Evolutionary conservation across 371 early-diverging fungal species (phyloP), one percentile per base, ranked within the genome.

Genomic region (Mortierella sp.): DNA sequence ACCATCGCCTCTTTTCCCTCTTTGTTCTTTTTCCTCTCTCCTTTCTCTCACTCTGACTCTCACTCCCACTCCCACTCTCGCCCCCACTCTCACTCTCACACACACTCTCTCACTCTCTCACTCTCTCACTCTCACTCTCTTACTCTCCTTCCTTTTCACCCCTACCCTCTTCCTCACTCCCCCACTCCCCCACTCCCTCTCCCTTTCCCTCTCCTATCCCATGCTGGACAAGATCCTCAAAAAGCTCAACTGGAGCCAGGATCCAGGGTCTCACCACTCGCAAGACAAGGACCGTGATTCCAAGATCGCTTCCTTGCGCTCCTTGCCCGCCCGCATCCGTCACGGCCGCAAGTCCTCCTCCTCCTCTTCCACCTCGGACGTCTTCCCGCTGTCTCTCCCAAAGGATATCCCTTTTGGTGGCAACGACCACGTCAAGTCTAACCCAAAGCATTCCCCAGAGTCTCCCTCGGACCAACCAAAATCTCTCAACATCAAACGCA

Each of bases 211-310:
- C 38, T 54, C 27, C 39, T 9, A 14, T 50, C 41, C 21, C 16
- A 76, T 76, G 76, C 69, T 76, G 30, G 59, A 64, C 70, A 76
- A 76, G 61, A 65, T 34, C n/a, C n/a, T 74, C 55, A 76, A 76
- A 30, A 57, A 59, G 50, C 61, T 65, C 13, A 66, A 63, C 52
- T 76, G 76, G 76, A 24, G 45, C 47, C 60, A 67, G 43, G 60
- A 73, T 49, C 41, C 47, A 21, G 46, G 30, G 16, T 28, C 42
- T 8, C 30, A 46, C 48, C 38, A 61, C 3, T 55, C 63, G 28
- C 50, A 61, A 47, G 65, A 61, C 9, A 28, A 16, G 8, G 39
- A 18, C 50, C 54, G 46, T 48, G 59, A 57, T 34, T 10, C 24
- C 9, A 41, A 14, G 23, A 52, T 47, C 50, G 39, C 62, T 8